These are phyloP conservation scores for Globisporangium yorkense DNA, from an alignment of 352 stramenopile species.

Conservation along the genomic window DNA sequence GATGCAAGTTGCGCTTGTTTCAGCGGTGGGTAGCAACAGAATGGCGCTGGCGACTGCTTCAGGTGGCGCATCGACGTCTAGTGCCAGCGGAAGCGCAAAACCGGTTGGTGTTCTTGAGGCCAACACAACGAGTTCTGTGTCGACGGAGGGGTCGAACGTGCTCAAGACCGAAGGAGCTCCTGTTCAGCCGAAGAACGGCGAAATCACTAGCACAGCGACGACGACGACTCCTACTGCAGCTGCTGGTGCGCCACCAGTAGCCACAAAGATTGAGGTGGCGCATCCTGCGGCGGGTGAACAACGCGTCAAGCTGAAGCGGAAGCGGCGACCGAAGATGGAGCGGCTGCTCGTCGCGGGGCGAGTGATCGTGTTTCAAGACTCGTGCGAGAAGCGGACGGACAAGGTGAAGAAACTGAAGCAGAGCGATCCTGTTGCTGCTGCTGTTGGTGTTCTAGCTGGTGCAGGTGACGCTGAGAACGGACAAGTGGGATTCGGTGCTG, in stretches of 20 bases:
- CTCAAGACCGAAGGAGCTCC: too few relatives aligned
- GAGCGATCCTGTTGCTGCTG: not conserved
- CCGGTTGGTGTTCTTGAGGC: too few relatives aligned
- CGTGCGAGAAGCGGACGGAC: conserved; percentile 51
- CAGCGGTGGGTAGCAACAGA: not conserved
- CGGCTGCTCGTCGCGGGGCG: conserved; percentile 38
- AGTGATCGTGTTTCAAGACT: conserved; percentile 44
- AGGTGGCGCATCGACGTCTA: not conserved
- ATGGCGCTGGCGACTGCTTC: not conserved
- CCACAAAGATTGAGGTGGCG: not conserved
- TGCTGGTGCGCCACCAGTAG: not conserved
- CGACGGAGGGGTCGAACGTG: too few relatives aligned
- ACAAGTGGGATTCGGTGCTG: not conserved
- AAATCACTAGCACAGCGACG: not conserved
- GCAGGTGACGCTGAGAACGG: too few relatives aligned
- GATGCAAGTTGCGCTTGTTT: not conserved
- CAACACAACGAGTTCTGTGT: too few relatives aligned
- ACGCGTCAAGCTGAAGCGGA: conserved; percentile 21
- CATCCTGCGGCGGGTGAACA: not conserved
- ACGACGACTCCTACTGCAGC: not conserved
- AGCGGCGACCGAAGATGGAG: conserved; percentile 44
- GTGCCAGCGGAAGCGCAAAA: not conserved
- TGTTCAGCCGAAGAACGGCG: not conserved
- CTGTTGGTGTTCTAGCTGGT: not conserved
- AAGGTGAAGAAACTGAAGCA: conserved; percentile 47